Base-by-base conservation (phyloP, 805 yeast species). In the Zygoascus biomembranicola region DNA sequence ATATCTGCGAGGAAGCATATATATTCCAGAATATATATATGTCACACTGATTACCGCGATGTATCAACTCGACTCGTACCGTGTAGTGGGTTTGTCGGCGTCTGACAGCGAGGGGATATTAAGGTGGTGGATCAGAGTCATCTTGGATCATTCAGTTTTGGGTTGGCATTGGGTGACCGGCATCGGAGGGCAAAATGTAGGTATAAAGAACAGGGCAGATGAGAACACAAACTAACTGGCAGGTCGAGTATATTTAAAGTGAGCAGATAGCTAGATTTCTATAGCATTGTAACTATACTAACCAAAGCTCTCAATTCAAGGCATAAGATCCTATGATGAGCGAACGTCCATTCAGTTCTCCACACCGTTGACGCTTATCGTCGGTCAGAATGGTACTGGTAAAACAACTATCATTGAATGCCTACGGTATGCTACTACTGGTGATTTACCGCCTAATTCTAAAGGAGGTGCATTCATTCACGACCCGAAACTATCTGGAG, bases 381-480 rank as follows among this genome's bases (percentile, higher is more conserved):
- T 95, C 31, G 99, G 99, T 0, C 86, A 86, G 50, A 94, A 94
- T 69, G 98, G 99, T 32, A 85, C 96, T 31, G 99, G 99, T 10
- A 92, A 94, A 66, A 94, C 98, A 0, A 90, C 98, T 0, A 84
- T 94, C 54, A 95, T 94, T 57, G 99, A 94, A 68, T 90, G 97
- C 66, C 74, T 94, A 56, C 80, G 90, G 65, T 94, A 90, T 68
- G 92, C 95, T 19, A 89, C 99, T 10, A 92, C 99, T 0, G 98
- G 98, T 9, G 94, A 86, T 63, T 72, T 90, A 55, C 99, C 99
- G 1, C 99, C 99, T 0, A 90, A 92, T 63, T 82, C 90, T 45
- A 90, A 87, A 66, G 96, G 96, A 51, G 98, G 98, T 8, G 98
- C 97, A 1, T 94, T 94, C 66, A 79, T 94, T 8, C 94, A 90